Percentiles rank a stretch among this genome's conserved stretches.
Conservation (phyloP, 257 asterid species). For the Salvia splendens region DNA sequence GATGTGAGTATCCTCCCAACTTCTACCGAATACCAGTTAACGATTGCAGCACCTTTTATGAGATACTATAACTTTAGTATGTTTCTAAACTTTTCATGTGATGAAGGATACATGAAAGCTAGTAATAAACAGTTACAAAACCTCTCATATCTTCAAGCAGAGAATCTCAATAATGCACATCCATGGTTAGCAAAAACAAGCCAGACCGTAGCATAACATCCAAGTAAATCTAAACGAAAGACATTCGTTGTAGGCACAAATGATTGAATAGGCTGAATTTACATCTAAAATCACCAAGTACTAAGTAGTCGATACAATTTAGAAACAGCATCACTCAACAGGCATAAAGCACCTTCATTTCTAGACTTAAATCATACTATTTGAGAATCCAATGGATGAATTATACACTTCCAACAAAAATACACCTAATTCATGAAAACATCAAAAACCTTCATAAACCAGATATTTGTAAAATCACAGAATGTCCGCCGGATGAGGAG, state of each 20-base stretch:
- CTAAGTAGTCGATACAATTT: neutral
- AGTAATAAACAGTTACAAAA: neutral
- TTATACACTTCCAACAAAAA: neutral
- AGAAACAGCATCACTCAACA: neutral
- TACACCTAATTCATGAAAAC: neutral
- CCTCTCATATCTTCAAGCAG: slow-evolving; percentile 9
- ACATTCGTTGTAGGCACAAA: neutral
- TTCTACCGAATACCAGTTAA: neutral
- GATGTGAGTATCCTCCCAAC: slow-evolving; percentile 1
- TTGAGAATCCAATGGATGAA: neutral
- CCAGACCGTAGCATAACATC: slow-evolving; percentile 10
- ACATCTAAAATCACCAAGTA: neutral
- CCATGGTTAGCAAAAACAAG: neutral
- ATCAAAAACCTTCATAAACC: neutral
- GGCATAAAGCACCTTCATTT: slow-evolving; percentile 10
- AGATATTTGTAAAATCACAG: neutral
- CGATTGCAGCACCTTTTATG: neutral
- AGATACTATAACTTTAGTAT: neutral
- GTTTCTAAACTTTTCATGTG: neutral
- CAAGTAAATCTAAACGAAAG: neutral
- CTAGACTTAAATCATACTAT: neutral
- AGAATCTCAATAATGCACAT: slow-evolving; percentile 12
- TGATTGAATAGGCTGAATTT: neutral
- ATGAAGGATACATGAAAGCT: slow-evolving; percentile 11
- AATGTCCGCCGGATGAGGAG: slow-evolving; percentile 7